Conservation (phyloP, 495 filamentous ascomycete species). For the Hypomontagnella submonticulosa region DNA sequence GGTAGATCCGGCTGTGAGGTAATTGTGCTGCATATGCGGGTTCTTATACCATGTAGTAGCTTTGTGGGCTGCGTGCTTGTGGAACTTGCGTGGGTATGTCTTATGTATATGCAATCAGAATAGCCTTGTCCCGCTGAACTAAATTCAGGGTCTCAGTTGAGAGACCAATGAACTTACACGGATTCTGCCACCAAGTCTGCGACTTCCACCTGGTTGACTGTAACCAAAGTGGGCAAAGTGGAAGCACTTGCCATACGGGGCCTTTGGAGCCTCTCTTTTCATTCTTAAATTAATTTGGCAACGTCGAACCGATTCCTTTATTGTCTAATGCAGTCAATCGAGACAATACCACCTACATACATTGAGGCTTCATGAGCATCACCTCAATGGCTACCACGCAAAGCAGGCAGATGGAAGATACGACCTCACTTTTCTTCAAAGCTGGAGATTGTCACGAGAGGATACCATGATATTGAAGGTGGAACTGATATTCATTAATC, state of each 20-base stretch:
- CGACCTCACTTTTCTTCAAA: too few species aligned
- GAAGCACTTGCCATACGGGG: background rate
- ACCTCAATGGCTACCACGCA: too few species aligned
- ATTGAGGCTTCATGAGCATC: too few species aligned
- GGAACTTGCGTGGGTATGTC: too few species aligned
- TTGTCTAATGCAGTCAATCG: too few species aligned
- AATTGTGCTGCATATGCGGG: conserved; percentile 13
- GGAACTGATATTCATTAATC: conserved; percentile 11
- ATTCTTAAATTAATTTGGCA: background rate
- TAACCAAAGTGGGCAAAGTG: background rate
- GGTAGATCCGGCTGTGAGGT: conserved; percentile 30
- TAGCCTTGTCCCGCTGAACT: background rate
- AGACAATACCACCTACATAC: too few species aligned
- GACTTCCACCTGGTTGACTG: conserved; percentile 9
- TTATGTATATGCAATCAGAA: conserved; percentile 21
- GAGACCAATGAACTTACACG: conserved; percentile 34
- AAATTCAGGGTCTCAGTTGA: conserved; percentile 17
- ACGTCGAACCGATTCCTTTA: too few species aligned
- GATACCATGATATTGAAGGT: conserved; percentile 4
- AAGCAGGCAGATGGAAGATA: too few species aligned
- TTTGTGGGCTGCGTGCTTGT: too few species aligned
- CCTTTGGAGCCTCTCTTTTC: background rate
- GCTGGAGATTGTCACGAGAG: too few species aligned
- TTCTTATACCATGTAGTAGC: background rate
- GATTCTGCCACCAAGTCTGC: background rate